A percentile compares a stretch with the other conserved stretches of the same genome.
phyloP scores from a whole-genome alignment of 192 early-diverging fungal genomes.

The Coemansia sp. region DNA sequence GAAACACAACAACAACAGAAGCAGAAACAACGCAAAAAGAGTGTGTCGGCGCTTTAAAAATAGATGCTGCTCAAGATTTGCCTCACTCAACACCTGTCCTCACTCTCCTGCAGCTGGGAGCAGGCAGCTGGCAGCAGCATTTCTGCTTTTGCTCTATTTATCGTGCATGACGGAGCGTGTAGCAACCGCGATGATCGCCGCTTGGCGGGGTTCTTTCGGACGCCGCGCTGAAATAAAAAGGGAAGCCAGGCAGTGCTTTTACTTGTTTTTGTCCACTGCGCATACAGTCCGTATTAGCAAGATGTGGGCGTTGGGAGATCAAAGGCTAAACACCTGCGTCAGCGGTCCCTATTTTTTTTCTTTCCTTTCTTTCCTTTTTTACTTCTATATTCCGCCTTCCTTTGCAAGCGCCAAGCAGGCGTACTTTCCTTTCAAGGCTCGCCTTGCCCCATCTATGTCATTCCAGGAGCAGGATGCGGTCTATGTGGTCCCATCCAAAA shows the following conservation, averaged over 20 bases:
- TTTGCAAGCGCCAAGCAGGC: too few relatives aligned
- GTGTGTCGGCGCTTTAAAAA: background rate
- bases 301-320: background rate
- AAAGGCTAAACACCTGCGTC: background rate
- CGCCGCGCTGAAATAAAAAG: background rate
- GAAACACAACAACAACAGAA: too few relatives aligned
- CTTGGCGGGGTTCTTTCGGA: constrained; percentile 3
- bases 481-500: background rate
- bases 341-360: background rate
- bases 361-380: background rate
- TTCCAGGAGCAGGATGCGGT: too few relatives aligned
- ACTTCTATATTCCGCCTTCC: too few relatives aligned
- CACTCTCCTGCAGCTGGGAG: too few relatives aligned
- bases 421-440: too few relatives aligned
- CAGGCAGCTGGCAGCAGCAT: background rate
- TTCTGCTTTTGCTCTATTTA: background rate
- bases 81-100: too few relatives aligned
- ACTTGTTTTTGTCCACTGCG: background rate
- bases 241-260: background rate
- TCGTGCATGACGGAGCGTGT: background rate
- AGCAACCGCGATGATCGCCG: background rate
- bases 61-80: background rate
- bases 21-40: too few relatives aligned
- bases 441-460: too few relatives aligned
- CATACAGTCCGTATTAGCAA: background rate